phyloP scores from a whole-genome alignment of 73 alveolate genomes.

The Paraurostyla sp. region DNA sequence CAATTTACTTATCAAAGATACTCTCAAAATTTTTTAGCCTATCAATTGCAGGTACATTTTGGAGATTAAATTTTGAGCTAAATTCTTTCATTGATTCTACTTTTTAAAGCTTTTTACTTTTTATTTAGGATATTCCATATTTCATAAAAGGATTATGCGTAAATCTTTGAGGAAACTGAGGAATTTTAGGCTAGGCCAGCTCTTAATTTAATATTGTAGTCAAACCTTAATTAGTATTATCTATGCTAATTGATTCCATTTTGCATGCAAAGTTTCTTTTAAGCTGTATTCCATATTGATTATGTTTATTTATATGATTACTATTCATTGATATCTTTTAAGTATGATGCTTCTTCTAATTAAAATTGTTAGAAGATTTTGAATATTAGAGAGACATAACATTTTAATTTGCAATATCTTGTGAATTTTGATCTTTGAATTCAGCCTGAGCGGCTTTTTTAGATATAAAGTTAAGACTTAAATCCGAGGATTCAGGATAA shows the following conservation, averaged over 20 bases:
- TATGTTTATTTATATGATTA: no score
- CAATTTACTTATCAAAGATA: no score
- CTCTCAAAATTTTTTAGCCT: no score
- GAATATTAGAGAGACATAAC: not conserved
- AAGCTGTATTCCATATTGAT: no score
- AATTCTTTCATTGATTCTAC: not conserved
- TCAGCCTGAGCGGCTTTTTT: not conserved
- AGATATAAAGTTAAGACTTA: not conserved
- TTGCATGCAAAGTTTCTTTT: no score
- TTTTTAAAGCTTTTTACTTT: not conserved
- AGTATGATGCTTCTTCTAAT: no score
- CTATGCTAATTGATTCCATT: not conserved
- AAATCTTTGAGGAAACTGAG: not conserved
- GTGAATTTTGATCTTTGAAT: not conserved
- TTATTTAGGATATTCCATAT: no score
- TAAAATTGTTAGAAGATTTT: no score
- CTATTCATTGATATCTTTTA: no score
- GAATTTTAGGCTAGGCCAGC: not conserved
- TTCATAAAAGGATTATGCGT: slow-evolving; percentile 1
- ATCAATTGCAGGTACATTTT: no score
- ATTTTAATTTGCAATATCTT: not conserved
- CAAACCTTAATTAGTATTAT: not conserved
- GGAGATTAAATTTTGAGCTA: not conserved
- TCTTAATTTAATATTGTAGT: not conserved
- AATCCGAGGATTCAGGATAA: not conserved